Base-by-base conservation (phyloP, 2,329 filamentous ascomycete species). In the Ophiostoma ips region DNA sequence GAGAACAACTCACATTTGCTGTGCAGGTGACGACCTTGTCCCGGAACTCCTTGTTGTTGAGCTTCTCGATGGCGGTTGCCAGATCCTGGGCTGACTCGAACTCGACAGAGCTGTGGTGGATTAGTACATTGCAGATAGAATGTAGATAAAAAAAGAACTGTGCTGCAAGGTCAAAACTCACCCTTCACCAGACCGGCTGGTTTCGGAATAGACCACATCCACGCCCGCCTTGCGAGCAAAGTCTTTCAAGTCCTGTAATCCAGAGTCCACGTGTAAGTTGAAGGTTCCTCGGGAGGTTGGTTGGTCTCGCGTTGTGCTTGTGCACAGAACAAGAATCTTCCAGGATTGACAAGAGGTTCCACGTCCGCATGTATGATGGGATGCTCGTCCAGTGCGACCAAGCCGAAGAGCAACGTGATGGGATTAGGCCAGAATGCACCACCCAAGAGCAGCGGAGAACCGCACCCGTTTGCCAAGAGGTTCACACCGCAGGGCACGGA, bases 151-250 rank as follows among this genome's bases (percentile, higher is more conserved):
- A 34, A 3, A 21, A 16, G 19, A 10, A 3, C n/a, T n/a, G n/a
- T n/a, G n/a, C n/a, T n/a, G n/a, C n/a, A n/a, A n/a, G n/a, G n/a
- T n/a, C n/a, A n/a, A n/a, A 2, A 90, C 90, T 78, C 85, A 87
- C 58, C 88, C 87, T 65, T 94, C 87, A 58, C 84, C 84, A 64
- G 94, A 89, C 62, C 90, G 88, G 60, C 83, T 84, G 54, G 94
- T 94, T 71, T 98, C 92, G 57, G 89, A 95, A 67, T 95, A 98
- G 62, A 98, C 92, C 58, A 98, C 92, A 66, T 96, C 92, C 68
- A 95, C 79, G 68, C 88, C 88, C 67, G 90, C 94, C 68, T 94
- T 87, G 65, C 92, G 88, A 55, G 92, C 92, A 70, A 98, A 98
- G 68, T 98, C 92, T 85, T 98, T 98, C 50, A 98, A 81, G 70